Evolutionary conservation across 495 filamentous ascomycete genomes (phyloP), one percentile per base, ranked within the genome.

Genomic region (Geopyxis carbonaria): DNA sequence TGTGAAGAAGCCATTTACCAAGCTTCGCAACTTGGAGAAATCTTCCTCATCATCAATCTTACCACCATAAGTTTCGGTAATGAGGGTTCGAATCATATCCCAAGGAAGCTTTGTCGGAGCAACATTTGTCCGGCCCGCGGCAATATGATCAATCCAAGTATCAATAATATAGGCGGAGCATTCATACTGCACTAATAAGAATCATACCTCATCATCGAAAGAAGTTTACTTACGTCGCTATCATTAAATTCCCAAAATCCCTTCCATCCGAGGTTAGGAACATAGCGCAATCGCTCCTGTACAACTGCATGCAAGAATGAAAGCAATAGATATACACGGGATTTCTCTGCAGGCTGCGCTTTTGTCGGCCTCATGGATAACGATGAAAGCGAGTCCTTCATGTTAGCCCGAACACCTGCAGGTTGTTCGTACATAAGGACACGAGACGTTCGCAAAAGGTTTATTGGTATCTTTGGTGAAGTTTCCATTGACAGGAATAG

Each of bases 181-280:
- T 65, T 99, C 86, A 57, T 95, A 95, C 84, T 94, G 50, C 36
- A 31, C 14, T 22, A 8, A 10, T 18, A 22, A 35, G 10, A 10
- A 13, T 40, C 5, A 19, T 22, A 19, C 33, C 9, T 36, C n/a
- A 6, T 4, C 5, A 22, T 6, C 18, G 33, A 36, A 24, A 40
- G 25, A 11, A 25, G 31, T 40, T 43, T 35, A 72, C 85, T 78
- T 72, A 94, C 86, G 61, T 97, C 89, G 48, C 86, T 92, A 59
- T 99, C 89, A 55, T 99, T 99, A 57, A 99, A 99, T 63, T 99
- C 89, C 89, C 89, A 99, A 69, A 93, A 93, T 40, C 83, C 82
- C 64, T 93, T 93, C 89, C 91, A 95, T 37, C 89, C 89, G 40
- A 99, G 68, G 36, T 70, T 89, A 2, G 89, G 91, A 14, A 85